phyloP scores from a whole-genome alignment of 2,329 filamentous ascomycete species.

The Sarocladium strictum region DNA sequence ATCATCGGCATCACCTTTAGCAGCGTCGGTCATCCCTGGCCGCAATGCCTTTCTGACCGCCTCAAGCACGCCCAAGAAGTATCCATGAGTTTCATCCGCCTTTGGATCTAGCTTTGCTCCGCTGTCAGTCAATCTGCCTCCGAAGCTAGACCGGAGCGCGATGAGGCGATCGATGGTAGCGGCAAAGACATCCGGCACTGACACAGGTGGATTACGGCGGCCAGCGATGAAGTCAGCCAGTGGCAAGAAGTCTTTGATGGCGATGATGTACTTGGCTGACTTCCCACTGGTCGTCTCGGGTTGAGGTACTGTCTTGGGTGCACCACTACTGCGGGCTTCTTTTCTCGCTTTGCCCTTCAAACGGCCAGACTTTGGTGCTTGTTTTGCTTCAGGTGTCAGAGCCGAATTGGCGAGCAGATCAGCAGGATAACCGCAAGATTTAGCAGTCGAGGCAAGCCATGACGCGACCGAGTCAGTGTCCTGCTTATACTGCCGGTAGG shows the following conservation, averaged over 20 bases:
- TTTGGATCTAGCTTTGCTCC: too few species aligned
- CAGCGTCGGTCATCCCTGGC: too few species aligned
- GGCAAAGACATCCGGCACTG: too few species aligned
- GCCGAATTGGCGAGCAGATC: slow-evolving; percentile 14
- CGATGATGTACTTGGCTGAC: slow-evolving; percentile 25
- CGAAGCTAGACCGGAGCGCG: too few species aligned
- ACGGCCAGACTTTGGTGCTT: slow-evolving; percentile 13
- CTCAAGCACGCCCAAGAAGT: too few species aligned
- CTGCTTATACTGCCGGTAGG: slow-evolving; percentile 34
- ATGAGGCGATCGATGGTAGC: too few species aligned
- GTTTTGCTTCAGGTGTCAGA: neutral
- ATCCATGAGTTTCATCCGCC: too few species aligned
- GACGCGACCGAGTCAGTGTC: slow-evolving; percentile 32
- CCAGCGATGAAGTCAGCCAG: slow-evolving; percentile 30
- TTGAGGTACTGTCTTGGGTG: neutral
- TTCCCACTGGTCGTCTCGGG: neutral
- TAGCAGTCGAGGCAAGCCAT: slow-evolving; percentile 37
- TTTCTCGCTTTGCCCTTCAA: slow-evolving; percentile 21
- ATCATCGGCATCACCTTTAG: too few species aligned
- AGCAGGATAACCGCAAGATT: slow-evolving; percentile 23
- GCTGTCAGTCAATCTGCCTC: too few species aligned
- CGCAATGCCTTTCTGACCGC: too few species aligned
- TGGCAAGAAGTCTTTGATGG: slow-evolving; percentile 29
- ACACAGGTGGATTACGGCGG: slow-evolving; percentile 13
- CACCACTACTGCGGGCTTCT: neutral